phyloP scores from a whole-genome alignment of 169 alveolate genomes.

The Plasmodium chabaudi region DNA sequence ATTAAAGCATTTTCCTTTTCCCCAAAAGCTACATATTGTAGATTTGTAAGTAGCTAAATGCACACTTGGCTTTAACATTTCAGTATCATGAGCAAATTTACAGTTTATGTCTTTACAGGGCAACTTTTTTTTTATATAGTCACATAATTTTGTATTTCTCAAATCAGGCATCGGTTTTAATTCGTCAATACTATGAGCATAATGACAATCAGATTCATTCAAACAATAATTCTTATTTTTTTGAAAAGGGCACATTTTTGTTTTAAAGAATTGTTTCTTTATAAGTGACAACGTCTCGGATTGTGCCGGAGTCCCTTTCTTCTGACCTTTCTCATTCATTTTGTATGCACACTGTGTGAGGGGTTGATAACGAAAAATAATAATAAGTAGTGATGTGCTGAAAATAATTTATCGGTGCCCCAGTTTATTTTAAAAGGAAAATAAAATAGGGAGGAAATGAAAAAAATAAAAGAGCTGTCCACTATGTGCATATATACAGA shows the following conservation, averaged over 20 bases:
- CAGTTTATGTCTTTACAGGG: slow-evolving; percentile 74
- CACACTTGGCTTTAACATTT: slow-evolving; percentile 80
- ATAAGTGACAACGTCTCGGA: slow-evolving; percentile 73
- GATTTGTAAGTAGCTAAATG: slow-evolving; percentile 82
- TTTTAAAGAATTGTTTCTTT: slow-evolving; percentile 73
- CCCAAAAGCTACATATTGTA: slow-evolving; percentile 82
- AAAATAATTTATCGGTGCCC: slow-evolving; percentile 22
- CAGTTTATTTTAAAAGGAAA: neutral
- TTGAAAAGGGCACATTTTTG: slow-evolving; percentile 76
- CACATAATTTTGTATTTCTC: slow-evolving; percentile 83
- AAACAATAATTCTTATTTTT: slow-evolving; percentile 75
- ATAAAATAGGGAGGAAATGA: neutral
- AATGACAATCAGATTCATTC: slow-evolving; percentile 79
- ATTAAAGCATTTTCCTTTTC: slow-evolving; percentile 81
- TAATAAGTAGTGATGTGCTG: neutral
- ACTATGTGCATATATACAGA: neutral
- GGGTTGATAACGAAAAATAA: neutral
- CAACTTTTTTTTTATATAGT: slow-evolving; percentile 73
- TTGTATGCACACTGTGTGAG: neutral
- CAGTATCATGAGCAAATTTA: slow-evolving; percentile 81
- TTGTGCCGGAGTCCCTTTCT: slow-evolving; percentile 26
- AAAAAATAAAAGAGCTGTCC: slow-evolving; percentile 1
- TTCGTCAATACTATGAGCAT: slow-evolving; percentile 81
- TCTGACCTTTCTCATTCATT: slow-evolving; percentile 47
- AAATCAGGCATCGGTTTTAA: slow-evolving; percentile 83